Conservation (phyloP, 1,139 yeast genomes). For the Saccharomyces hybrid region DNA sequence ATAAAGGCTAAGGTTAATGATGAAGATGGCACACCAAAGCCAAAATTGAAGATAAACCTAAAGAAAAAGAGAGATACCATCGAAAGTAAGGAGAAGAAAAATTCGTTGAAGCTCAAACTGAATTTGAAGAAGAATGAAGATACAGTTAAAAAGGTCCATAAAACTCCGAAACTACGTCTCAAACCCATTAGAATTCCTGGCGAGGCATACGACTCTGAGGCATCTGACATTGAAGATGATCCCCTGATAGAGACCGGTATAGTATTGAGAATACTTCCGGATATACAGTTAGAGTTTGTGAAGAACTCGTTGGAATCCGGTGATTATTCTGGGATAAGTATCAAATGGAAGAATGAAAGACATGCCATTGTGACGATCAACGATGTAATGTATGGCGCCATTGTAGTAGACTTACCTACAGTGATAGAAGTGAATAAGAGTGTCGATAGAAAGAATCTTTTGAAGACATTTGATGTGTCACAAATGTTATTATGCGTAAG, state of each 20-base stretch:
- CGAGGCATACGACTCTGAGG: constrained; percentile 95
- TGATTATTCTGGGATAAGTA: constrained; percentile 61
- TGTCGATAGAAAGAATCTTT: constrained; percentile 79
- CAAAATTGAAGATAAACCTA: constrained; percentile 30
- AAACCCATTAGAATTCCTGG: constrained; percentile 85
- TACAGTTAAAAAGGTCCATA: constrained; percentile 22
- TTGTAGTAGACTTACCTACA: constrained; percentile 84
- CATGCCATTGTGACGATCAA: constrained; percentile 59
- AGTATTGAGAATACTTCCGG: constrained; percentile 70
- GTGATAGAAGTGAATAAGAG: constrained; percentile 82
- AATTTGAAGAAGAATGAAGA: constrained; percentile 26
- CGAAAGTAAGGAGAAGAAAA: constrained; percentile 6
- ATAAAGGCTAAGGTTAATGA: constrained; percentile 17
- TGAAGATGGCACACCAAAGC: constrained; percentile 5
- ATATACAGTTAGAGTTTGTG: constrained; percentile 56
- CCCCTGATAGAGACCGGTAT: constrained; percentile 87
- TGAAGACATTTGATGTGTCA: constrained; percentile 77
- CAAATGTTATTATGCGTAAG: constrained; percentile 78
- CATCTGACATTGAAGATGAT: constrained; percentile 92
- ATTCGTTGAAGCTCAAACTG: constrained; percentile 25
- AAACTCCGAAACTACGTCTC: constrained; percentile 60
- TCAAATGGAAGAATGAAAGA: constrained; percentile 70
- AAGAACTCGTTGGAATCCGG: constrained; percentile 75
- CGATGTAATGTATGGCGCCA: constrained; percentile 64
- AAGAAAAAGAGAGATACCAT: constrained; percentile 18